Conservation (phyloP, 2,329 filamentous ascomycete species). For the Keithomyces neogunnii region DNA sequence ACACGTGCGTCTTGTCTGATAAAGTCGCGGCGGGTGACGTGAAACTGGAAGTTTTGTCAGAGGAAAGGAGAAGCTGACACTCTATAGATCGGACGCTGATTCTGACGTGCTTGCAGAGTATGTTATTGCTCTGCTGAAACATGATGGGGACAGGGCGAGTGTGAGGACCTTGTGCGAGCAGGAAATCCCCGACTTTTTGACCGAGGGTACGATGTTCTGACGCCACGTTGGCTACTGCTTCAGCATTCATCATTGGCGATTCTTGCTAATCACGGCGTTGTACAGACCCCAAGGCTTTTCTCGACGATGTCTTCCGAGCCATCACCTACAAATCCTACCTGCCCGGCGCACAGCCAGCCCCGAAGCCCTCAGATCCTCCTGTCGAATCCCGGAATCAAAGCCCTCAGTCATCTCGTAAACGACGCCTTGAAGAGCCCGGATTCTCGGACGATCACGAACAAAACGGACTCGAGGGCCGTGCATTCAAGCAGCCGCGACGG, state of each 20-base stretch:
- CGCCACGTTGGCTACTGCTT: neutral
- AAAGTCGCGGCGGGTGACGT: neutral
- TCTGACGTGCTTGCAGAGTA: constrained; percentile 77
- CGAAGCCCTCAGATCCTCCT: neutral
- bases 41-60: neutral
- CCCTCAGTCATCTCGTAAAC: constrained; percentile 20
- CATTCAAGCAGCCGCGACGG: constrained; percentile 52
- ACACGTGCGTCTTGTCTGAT: constrained; percentile 48
- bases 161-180: constrained; percentile 61
- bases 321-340: constrained; percentile 55
- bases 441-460: neutral
- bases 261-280: neutral
- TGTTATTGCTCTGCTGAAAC: constrained; percentile 66
- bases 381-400: neutral
- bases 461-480: constrained; percentile 21
- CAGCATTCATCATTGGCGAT: neutral
- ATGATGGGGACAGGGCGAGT: constrained; percentile 56
- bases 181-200: constrained; percentile 68
- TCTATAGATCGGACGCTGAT: constrained; percentile 65
- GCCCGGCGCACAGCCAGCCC: constrained; percentile 34
- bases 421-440: constrained; percentile 26
- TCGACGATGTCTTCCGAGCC: constrained; percentile 61
- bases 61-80: constrained; percentile 5
- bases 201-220: constrained; percentile 40
- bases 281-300: constrained; percentile 42